Evolutionary conservation across 345 rosid species (phyloP).

Genomic region (Moricandia moricandioides): DNA sequence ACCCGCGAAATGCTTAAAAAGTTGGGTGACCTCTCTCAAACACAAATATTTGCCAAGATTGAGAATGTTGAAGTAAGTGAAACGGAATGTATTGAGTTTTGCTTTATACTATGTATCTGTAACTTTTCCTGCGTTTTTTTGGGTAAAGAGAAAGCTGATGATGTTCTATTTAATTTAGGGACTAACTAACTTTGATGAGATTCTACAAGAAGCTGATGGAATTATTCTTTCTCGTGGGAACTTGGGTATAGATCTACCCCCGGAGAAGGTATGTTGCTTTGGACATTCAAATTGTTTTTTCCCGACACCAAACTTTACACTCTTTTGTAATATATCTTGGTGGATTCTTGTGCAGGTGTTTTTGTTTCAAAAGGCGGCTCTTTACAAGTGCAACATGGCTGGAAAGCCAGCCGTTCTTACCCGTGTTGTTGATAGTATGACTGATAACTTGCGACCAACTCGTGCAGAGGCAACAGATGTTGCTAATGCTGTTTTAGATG

Average conservation of each 20-base stretch:
- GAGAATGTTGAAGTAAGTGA: constrained; percentile 78
- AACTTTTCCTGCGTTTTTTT: background rate
- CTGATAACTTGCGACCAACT: constrained; percentile 94
- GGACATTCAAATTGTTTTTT: background rate
- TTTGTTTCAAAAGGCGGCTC: constrained; percentile 86
- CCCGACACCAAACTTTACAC: background rate
- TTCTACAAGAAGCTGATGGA: constrained; percentile 97
- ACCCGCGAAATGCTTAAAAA: constrained; percentile 79
- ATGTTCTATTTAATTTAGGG: constrained; percentile 47
- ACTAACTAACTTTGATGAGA: constrained; percentile 92
- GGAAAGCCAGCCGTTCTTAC: constrained; percentile 93
- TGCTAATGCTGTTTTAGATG: constrained; percentile 98
- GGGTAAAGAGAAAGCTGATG: background rate
- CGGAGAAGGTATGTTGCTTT: constrained; percentile 73
- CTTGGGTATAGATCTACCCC: constrained; percentile 96
- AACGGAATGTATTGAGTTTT: background rate
- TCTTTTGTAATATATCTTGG: background rate
- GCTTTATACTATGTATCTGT: background rate
- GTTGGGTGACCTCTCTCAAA: constrained; percentile 80
- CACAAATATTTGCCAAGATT: constrained; percentile 94
- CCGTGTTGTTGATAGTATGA: constrained; percentile 97
- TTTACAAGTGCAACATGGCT: constrained; percentile 92
- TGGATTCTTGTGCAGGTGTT: constrained; percentile 56
- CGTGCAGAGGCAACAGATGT: constrained; percentile 99
- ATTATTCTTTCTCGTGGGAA: constrained; percentile 98